Conservation (phyloP, 441 rosid species). For the Croton setiger region DNA sequence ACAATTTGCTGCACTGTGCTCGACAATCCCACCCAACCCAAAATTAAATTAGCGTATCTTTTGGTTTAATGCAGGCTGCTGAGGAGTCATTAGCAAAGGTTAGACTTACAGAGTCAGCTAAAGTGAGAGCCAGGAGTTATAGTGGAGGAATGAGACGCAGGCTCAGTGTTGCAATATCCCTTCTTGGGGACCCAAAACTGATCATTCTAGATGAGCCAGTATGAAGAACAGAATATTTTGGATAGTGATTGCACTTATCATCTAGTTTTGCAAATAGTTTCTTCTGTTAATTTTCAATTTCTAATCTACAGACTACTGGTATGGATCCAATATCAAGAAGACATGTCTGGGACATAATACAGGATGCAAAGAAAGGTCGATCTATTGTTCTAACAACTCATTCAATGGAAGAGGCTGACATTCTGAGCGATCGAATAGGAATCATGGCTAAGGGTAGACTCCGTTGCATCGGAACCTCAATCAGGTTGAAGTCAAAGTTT, state of each 20-base stretch:
- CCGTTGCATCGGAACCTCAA: conserved; percentile 82
- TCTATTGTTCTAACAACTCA: conserved; percentile 86
- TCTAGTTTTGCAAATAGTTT: neutral
- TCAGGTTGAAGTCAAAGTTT: conserved; percentile 76
- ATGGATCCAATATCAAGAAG: conserved; percentile 94
- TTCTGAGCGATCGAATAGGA: conserved; percentile 84
- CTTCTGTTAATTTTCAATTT: conserved; percentile 15
- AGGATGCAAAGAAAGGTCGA: conserved; percentile 75
- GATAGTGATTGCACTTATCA: neutral
- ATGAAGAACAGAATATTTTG: conserved; percentile 16
- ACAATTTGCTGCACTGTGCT: neutral
- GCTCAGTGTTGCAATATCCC: conserved; percentile 88
- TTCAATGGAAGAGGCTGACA: conserved; percentile 97
- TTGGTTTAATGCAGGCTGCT: conserved; percentile 43
- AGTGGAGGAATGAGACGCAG: conserved; percentile 99
- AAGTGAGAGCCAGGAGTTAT: conserved; percentile 81
- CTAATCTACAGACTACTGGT: conserved; percentile 61
- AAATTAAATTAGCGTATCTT: neutral
- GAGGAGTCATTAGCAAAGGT: conserved; percentile 70
- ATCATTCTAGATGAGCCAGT: conserved; percentile 92
- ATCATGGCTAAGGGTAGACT: conserved; percentile 98
- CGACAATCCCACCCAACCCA: conserved; percentile 3
- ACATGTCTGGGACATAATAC: conserved; percentile 95
- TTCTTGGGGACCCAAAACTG: conserved; percentile 84
- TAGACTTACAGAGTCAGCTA: conserved; percentile 58